Base-by-base conservation (phyloP, 2,329 filamentous ascomycete genomes). In the Alternaria hordeiaustralica region DNA sequence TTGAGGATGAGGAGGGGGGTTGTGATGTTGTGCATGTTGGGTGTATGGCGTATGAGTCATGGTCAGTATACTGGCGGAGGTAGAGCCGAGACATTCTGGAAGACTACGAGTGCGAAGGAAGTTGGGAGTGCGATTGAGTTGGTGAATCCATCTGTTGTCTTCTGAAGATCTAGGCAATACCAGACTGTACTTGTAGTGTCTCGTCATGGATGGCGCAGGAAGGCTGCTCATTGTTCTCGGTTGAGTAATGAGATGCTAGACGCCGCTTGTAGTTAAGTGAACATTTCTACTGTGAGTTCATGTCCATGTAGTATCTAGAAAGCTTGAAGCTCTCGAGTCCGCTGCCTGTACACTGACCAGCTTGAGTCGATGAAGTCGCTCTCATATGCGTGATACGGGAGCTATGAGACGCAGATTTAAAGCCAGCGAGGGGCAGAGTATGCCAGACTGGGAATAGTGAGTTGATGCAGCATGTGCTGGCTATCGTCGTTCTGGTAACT, bases 201-300 rank as follows among this genome's bases (percentile, higher is more conserved):
- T 36, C 15, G 3, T 4, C 15, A n/a, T 4, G 13, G 8, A 5
- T n/a, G 33, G 36, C 9, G 36, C 15, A 0, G 36, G 36, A 41
- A 41, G 9, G 36, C 3, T 41, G 3, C 36, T 10, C 9, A 41
- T 10, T 41, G 8, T 18, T 41, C n/a, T 3, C 1, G 1, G n/a
- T 41, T 10, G 36, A 18, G 36, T 11, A 18, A 41, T 3, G 36
- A 41, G 8, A 41, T 41, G 8, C 9, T 41, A 18, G 36, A 41
- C 36, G n/a, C 36, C 36, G n/a, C 36, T 41, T 41, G 36, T 1
- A 41, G 36, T 36, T 5, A 41, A 9, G 5, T 11, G 33, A 4
- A 2, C 0, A 41, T 41, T 6, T 41, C 8, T 0, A 18, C 1
- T 18, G 36, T 6, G 0, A 1, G 36, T 0, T 41, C 0, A 18